Evolutionary conservation across 1,284 basidiomycete species (phyloP), one percentile per base, ranked within the genome.

Genomic region (Sparassis latifolia): DNA sequence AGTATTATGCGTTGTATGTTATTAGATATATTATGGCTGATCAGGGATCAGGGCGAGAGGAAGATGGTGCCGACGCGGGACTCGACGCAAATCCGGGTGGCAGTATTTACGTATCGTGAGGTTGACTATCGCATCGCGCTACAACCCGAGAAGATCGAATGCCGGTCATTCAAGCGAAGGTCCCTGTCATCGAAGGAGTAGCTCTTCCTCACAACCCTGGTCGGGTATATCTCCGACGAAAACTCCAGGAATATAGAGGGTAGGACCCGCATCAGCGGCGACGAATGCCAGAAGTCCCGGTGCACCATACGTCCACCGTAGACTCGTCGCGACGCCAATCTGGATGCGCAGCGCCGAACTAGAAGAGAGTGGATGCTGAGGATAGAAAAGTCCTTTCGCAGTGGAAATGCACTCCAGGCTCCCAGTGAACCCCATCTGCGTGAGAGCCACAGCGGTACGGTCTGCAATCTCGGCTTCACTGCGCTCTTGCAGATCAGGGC

Each of bases 51-150:
- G 47, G 68, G 68, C n/a, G 65, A 66, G 1, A 74, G 69, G 10
- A 70, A 60, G 49, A 76, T 61, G 42, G 69, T 52, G 30, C 61
- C 60, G 5, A 82, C 69, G 33, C 81, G 72, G 40, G 77, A 80
- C 64, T 87, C 84, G 5, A 86, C 84, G 42, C 79, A 73, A 20
- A 20, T 20, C 20, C 20, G 20, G 20, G 20, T 20, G 20, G 20
- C 20, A 20, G 20, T 20, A 20, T 20, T 20, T 20, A 20, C 20
- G 20, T 20, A 20, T 20, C 20, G 20, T 20, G 20, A 20, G 20
- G 20, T 20, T 20, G 20, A 20, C 20, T 20, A 20, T 20, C 20
- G 20, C 20, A 20, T 20, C 20, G 20, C 20, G 20, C 20, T 20
- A 20, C 20, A 20, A 20, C 20, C 20, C 20, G 20, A 20, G 20